Evolutionary conservation across 2,329 filamentous ascomycete species (phyloP).

Genomic region (Fusarium sp.): DNA sequence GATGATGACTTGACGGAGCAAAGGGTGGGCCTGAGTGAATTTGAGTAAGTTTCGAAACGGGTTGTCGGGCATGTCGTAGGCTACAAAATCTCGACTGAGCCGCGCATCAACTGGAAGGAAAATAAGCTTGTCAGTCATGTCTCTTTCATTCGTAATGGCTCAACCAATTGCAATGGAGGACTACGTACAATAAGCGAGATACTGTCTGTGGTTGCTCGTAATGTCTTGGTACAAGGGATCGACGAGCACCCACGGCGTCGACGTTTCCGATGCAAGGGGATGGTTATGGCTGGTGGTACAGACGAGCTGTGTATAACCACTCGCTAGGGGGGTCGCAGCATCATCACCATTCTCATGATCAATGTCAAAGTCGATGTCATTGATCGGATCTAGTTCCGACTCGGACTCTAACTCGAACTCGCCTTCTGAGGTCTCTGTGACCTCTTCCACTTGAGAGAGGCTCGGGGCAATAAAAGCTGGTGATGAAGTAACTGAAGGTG

Average conservation of each 20-base stretch:
- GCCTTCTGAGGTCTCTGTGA: conserved; percentile 29
- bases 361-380: conserved; percentile 9
- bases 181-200: conserved; percentile 58
- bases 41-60: conserved; percentile 62
- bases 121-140: conserved; percentile 37
- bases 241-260: conserved; percentile 57
- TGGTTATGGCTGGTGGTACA: conserved; percentile 38
- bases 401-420: conserved; percentile 34
- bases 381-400: conserved; percentile 20
- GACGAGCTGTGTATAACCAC: conserved; percentile 49
- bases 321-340: conserved; percentile 33
- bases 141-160: conserved; percentile 13
- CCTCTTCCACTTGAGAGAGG: conserved; percentile 39
- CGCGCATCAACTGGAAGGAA: conserved; percentile 58
- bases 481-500: conserved; percentile 33
- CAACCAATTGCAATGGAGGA: conserved; percentile 17
- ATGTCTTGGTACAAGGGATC: conserved; percentile 67
- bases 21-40: conserved; percentile 57
- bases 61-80: conserved; percentile 61
- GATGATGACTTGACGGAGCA: conserved; percentile 62
- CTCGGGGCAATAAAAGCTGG: conserved; percentile 29
- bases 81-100: conserved; percentile 67
- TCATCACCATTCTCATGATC: conserved; percentile 28
- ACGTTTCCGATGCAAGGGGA: conserved; percentile 38
- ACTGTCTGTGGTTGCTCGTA: conserved; percentile 60